Evolutionary conservation across 139 green algal species (phyloP).

Genomic region (Mesotaenium endlicherianum): DNA sequence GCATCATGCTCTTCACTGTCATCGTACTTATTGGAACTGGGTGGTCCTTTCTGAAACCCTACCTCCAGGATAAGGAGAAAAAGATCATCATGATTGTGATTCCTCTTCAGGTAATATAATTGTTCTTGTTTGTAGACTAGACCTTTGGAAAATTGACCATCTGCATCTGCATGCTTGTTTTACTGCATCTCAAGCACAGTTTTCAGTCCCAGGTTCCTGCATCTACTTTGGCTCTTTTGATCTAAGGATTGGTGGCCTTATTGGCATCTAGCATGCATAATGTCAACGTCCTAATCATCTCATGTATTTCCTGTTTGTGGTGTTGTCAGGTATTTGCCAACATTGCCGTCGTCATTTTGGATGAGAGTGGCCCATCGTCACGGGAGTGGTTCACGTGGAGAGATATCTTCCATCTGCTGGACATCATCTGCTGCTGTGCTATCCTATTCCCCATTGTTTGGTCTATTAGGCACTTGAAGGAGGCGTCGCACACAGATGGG

Average conservation of each 20-base stretch:
- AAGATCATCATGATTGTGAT: conserved; percentile 86
- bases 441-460: conserved; percentile 98
- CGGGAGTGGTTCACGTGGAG: conserved; percentile 86
- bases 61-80: conserved; percentile 85
- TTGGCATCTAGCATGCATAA: too few relatives aligned
- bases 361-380: conserved; percentile 78
- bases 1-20: conserved; percentile 87
- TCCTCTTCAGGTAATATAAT: conserved; percentile 74
- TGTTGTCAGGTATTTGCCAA: conserved; percentile 79
- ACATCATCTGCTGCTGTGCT: conserved; percentile 97
- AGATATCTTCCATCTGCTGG: conserved; percentile 93
- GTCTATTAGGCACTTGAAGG: conserved; percentile 91
- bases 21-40: conserved; percentile 92
- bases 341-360: conserved; percentile 86
- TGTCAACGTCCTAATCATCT: too few relatives aligned
- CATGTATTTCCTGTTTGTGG: conserved; percentile 4
- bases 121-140: neutral
- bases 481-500: conserved; percentile 63
- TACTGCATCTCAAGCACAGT: too few relatives aligned
- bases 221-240: too few relatives aligned
- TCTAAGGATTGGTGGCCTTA: too few relatives aligned
- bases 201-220: too few relatives aligned
- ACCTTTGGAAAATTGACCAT: too few relatives aligned
- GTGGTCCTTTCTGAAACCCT: conserved; percentile 93
- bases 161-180: too few relatives aligned